Evolutionary conservation across 2,329 filamentous ascomycete genomes (phyloP), one percentile per base, ranked within the genome.

Genomic region (Penicillium nordicum): DNA sequence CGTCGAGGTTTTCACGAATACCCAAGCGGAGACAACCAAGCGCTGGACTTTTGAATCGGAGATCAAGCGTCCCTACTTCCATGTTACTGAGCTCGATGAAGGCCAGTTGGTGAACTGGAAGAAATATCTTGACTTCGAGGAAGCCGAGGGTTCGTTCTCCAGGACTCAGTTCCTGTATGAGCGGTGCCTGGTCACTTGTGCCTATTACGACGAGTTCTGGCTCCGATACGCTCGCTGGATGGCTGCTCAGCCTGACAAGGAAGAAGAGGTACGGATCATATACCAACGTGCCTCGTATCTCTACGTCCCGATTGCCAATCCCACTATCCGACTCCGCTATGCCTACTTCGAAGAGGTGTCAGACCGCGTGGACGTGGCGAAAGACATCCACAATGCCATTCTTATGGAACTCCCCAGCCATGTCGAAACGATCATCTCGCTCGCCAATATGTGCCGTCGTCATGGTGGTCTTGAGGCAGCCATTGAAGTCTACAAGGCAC

Each of bases 171-270:
- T 94, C 69, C 78, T 99, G 32, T 97, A 99, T 71, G 94, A 99
- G 78, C 87, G 94, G 50, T 97, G 92, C 67, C 76, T 99, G 50
- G 90, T 96, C 36, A 93, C 91, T 0, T 95, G 90, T 68, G 93
- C 94, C 16, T 88, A 95, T 64, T 97, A 99, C 70, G 93, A 97
- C 48, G 93, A 97, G 70, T 96, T 97, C 74, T 99, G 94, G 94
- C 86, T 96, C 67, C 88, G 94, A n/a, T 99, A 96, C 74, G 90
- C 89, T 16, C 83, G 93, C 40, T 99, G 94, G 94, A 96, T 97
- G 89, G 82, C 84, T 57, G 85, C 85, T 0, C 90, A 96, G 69
- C 77, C 84, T 1, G 86, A 82, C 64, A 96, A 95, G 72, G 86
- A 92, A 44, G 90, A 97, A 71, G 92, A 97, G 69, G 88, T 93